Conservation (phyloP, 768 basidiomycete species). For the Astraeus odoratus region DNA sequence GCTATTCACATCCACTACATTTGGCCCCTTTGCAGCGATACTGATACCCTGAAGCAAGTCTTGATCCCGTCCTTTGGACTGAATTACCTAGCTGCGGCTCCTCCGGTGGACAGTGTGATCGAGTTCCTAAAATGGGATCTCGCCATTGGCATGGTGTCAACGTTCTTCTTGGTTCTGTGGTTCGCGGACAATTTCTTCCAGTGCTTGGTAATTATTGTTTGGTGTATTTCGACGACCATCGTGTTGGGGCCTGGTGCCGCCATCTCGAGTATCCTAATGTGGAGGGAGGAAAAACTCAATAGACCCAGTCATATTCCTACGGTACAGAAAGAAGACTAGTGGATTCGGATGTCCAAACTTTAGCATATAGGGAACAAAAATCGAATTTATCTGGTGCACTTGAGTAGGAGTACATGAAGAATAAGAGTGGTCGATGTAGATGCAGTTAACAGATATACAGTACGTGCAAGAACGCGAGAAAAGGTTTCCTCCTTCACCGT, state of each 20-base stretch:
- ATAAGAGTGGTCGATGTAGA: neutral
- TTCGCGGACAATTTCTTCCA: constrained; percentile 31
- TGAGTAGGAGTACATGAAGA: constrained; percentile 6
- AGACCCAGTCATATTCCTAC: neutral
- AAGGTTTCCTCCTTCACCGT: constrained; percentile 28
- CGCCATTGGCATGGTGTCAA: constrained; percentile 32
- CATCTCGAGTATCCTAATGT: constrained; percentile 39
- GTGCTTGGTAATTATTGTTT: constrained; percentile 30
- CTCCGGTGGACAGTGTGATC: constrained; percentile 14
- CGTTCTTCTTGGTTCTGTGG: constrained; percentile 44
- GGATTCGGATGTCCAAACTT: neutral
- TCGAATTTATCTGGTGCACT: neutral
- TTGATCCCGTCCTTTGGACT: constrained; percentile 10
- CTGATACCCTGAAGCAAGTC: constrained; percentile 2
- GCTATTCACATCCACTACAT: constrained; percentile 21
- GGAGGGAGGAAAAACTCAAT: constrained; percentile 38
- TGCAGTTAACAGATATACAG: constrained; percentile 4
- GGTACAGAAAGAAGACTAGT: constrained; percentile 2
- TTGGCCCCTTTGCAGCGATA: constrained; percentile 10
- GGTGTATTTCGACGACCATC: constrained; percentile 37
- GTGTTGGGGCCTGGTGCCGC: constrained; percentile 48
- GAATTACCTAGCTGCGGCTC: neutral
- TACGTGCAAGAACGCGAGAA: constrained; percentile 2
- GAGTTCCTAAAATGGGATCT: constrained; percentile 50
- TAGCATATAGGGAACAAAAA: too few species aligned